Evolutionary conservation across 768 basidiomycete species (phyloP), one percentile per base, ranked within the genome.

Genomic region (Fistulinella prunicolor): DNA sequence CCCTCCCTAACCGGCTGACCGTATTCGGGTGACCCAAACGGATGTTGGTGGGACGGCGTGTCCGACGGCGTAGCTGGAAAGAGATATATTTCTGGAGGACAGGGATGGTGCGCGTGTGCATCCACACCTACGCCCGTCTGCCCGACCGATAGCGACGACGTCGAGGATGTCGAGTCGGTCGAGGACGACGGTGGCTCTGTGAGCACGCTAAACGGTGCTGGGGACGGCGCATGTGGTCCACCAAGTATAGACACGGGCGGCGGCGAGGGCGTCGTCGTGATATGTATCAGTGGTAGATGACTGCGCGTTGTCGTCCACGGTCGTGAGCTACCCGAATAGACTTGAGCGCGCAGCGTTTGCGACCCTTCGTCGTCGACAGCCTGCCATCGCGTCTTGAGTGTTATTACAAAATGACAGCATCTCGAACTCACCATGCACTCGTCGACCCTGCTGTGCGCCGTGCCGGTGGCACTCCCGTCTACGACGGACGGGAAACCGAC

Each of bases 341-440:
- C 23, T n/a, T 57, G 52, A 5, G 37, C 47, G 20, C 57, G 54
- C 9, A 44, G 29, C 46, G 14, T 9, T 13, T 39, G 63, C 16
- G 55, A 19, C 17, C 54, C 57, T 14, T 63, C 63, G 50, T 58
- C 47, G 23, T 62, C 62, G 4, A 65, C 35, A 17, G 63, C 62
- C 62, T 63, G 40, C 23, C 9, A 34, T n/a, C 35, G 24, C 28
- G n/a, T n/a, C 17, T 36, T 62, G 48, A 59, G 57, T 24, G 42
- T 42, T 24, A 43, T 42, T 12, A 12, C 12, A 34, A 13, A 6
- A 6, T 28, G 28, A 6, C 12, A 28, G 7, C 28, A 28, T 12
- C 28, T 7, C 13, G 21, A 16, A 64, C 75, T 45, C 46, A 82
- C 80, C 77, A 83, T 71, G 39, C 54, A 51, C 36, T 65, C 75